A percentile compares a stretch with the other conserved stretches of the same genome.
phyloP scores from a whole-genome alignment of 2,329 filamentous ascomycete species.

The Colletotrichum agaves region DNA sequence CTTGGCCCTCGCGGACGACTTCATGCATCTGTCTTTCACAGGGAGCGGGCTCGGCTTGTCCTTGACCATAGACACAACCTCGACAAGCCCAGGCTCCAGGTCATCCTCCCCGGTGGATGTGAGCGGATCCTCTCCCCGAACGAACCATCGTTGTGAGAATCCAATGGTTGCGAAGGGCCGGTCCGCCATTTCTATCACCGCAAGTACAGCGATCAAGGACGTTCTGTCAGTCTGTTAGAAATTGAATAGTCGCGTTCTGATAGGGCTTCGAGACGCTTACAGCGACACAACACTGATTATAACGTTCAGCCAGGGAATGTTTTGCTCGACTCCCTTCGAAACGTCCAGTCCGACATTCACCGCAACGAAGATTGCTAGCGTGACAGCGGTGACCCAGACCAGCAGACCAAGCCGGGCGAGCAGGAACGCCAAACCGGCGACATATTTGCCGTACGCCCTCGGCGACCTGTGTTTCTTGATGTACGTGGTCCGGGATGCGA shows the following conservation, averaged over 20 bases:
- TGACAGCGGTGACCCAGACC: slow-evolving; percentile 27
- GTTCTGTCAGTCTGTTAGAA: background rate
- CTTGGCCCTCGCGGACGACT: background rate
- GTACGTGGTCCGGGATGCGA: slow-evolving; percentile 12
- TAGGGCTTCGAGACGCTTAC: background rate
- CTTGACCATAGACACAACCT: background rate
- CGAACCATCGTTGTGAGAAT: slow-evolving; percentile 24
- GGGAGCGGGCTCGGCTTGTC: background rate
- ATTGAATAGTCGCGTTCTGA: too few species aligned
- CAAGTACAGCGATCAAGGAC: slow-evolving; percentile 16
- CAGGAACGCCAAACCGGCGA: slow-evolving; percentile 21
- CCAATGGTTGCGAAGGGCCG: slow-evolving; percentile 31
- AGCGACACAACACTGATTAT: slow-evolving; percentile 30
- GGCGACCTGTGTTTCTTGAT: slow-evolving; percentile 9
- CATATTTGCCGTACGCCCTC: slow-evolving; percentile 10
- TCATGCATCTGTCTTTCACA: background rate
- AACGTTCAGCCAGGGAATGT: slow-evolving; percentile 28
- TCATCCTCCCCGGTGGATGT: background rate
- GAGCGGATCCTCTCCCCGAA: slow-evolving; percentile 1
- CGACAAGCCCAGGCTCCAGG: background rate
- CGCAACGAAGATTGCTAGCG: slow-evolving; percentile 29
- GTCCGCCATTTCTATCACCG: slow-evolving; percentile 30
- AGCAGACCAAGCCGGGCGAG: slow-evolving; percentile 24
- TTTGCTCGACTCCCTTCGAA: slow-evolving; percentile 22
- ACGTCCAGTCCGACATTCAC: slow-evolving; percentile 28